Evolutionary conservation across 2,329 filamentous ascomycete genomes (phyloP).

Genomic region (Ophiostoma ips): DNA sequence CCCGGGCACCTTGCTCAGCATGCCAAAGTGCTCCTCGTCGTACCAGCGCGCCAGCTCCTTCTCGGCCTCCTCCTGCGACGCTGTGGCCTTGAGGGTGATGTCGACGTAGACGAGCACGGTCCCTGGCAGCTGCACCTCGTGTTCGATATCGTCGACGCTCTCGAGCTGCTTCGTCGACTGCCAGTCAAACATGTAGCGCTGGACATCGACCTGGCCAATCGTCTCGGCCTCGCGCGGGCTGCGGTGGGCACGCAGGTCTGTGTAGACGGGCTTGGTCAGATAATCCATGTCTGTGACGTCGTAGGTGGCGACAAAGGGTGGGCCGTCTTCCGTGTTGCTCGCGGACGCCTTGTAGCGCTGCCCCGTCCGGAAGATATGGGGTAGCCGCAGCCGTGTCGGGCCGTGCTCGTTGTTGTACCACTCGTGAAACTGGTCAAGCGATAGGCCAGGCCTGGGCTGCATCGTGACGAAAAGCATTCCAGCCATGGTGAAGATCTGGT

Average conservation of each 20-base stretch:
- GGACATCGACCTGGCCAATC: conserved; percentile 47
- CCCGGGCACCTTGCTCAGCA: conserved; percentile 61
- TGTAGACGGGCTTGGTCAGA: conserved; percentile 58
- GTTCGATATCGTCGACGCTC: conserved; percentile 44
- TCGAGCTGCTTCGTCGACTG: conserved; percentile 40
- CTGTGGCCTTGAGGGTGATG: conserved; percentile 31
- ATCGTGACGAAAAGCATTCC: conserved; percentile 79
- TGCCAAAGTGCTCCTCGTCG: conserved; percentile 55
- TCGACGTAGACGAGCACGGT: conserved; percentile 50
- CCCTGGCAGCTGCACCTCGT: conserved; percentile 41
- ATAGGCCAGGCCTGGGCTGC: conserved; percentile 56
- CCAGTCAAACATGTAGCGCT: conserved; percentile 57
- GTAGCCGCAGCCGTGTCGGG: conserved; percentile 61
- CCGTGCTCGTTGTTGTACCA: conserved; percentile 95
- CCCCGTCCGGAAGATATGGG: conserved; percentile 60
- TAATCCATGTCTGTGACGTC: conserved; percentile 63
- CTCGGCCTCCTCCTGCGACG: conserved; percentile 17
- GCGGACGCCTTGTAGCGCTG: conserved; percentile 65
- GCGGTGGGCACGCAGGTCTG: conserved; percentile 43
- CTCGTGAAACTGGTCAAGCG: conserved; percentile 63
- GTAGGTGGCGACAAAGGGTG: conserved; percentile 59
- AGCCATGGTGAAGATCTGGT: conserved; percentile 14
- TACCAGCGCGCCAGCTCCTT: conserved; percentile 51
- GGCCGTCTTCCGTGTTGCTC: conserved; percentile 37
- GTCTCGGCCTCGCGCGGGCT: conserved; percentile 39